phyloP scores from a whole-genome alignment of 495 filamentous ascomycete genomes.

The Umbilicaria muhlenbergii region DNA sequence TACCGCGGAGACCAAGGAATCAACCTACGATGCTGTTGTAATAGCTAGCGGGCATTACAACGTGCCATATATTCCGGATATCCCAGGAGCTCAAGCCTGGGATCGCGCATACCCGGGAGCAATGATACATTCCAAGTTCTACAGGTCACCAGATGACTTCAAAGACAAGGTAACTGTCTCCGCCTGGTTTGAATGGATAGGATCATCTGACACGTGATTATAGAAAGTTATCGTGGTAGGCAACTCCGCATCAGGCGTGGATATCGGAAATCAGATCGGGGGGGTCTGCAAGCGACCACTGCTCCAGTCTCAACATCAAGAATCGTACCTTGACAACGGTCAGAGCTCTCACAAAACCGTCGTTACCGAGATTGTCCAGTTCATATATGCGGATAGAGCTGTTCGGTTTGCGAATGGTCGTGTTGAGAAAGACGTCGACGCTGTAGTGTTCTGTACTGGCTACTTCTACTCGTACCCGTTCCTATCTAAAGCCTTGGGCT shows the following conservation, averaged over 20 bases:
- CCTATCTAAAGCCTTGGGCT: slow-evolving; percentile 35
- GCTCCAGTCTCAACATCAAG: slow-evolving; percentile 33
- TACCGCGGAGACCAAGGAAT: slow-evolving; percentile 17
- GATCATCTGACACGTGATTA: too few species aligned
- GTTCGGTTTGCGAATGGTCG: slow-evolving; percentile 38
- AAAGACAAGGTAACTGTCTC: slow-evolving; percentile 21
- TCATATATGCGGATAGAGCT: slow-evolving; percentile 30
- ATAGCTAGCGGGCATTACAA: slow-evolving; percentile 75
- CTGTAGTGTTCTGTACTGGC: slow-evolving; percentile 57
- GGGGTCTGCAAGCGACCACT: slow-evolving; percentile 31
- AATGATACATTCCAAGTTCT: slow-evolving; percentile 73
- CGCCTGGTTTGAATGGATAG: too few species aligned
- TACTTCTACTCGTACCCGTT: slow-evolving; percentile 63
- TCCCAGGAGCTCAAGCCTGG: slow-evolving; percentile 41
- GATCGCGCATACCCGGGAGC: slow-evolving; percentile 40
- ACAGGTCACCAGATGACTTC: slow-evolving; percentile 45
- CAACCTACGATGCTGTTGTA: slow-evolving; percentile 56
- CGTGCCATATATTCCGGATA: slow-evolving; percentile 52
- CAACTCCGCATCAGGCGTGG: slow-evolving; percentile 61
- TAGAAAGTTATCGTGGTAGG: slow-evolving; percentile 60
- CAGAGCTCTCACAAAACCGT: slow-evolving; percentile 27
- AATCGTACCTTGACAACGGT: slow-evolving; percentile 16
- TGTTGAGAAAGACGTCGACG: slow-evolving; percentile 44
- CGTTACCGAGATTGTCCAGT: slow-evolving; percentile 42
- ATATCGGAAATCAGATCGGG: slow-evolving; percentile 65